These are phyloP conservation scores for Dendrostoma leiphaemia DNA, from an alignment of 2,329 filamentous ascomycete genomes.

Conservation along the genomic window DNA sequence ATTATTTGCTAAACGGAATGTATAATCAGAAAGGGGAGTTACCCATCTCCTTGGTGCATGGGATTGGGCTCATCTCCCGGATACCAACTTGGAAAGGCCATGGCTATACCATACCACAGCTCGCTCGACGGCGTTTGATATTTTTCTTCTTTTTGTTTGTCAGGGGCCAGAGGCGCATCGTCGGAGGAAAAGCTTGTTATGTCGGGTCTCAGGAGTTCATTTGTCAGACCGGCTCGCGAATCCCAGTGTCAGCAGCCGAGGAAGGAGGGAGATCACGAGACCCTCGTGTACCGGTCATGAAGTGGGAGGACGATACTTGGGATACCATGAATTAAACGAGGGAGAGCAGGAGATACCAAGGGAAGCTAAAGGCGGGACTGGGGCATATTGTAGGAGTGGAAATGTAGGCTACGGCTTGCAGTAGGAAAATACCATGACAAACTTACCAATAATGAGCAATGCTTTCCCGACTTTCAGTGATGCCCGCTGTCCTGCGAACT, in stretches of 20 bases:
- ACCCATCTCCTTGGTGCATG: slow-evolving; percentile 16
- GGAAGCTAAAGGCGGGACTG: not conserved
- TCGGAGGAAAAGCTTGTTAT: not conserved
- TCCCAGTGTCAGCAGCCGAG: slow-evolving; percentile 1
- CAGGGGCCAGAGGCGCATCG: slow-evolving; percentile 8
- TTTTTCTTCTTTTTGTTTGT: not conserved
- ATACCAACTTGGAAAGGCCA: not conserved
- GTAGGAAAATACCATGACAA: slow-evolving; percentile 9
- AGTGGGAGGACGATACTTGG: slow-evolving; percentile 5
- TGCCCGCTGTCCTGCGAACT: not conserved
- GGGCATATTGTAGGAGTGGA: not conserved
- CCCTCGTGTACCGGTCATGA: not conserved
- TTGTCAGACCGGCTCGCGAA: slow-evolving; percentile 7
- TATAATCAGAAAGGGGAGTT: slow-evolving; percentile 29
- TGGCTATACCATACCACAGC: slow-evolving; percentile 5
- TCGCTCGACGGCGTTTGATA: not conserved
- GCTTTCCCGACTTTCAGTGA: not conserved
- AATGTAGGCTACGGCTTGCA: slow-evolving; percentile 10
- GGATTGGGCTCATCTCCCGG: not conserved
- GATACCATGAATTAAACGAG: slow-evolving; percentile 16
- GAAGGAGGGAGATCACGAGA: not conserved
- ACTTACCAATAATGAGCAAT: not conserved
- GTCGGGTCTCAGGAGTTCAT: not conserved
- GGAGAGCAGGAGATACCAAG: slow-evolving; percentile 10
- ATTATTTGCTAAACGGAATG: slow-evolving; percentile 31